Evolutionary conservation across 2,329 filamentous ascomycete species (phyloP), one percentile per base, ranked within the genome.

Genomic region (Raffaelea ambrosiae): DNA sequence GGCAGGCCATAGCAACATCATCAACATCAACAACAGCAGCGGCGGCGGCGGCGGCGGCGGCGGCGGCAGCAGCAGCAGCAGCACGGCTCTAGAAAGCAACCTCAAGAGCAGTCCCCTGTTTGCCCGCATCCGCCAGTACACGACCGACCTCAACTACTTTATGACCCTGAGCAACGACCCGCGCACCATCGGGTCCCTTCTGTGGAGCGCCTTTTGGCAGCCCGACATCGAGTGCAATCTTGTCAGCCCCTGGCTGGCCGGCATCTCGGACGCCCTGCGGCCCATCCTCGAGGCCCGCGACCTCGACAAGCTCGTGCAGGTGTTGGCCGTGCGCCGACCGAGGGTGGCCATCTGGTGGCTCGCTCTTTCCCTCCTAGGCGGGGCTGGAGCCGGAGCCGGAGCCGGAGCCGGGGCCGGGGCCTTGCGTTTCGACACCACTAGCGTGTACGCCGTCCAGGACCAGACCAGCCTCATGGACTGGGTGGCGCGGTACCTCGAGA

Each of bases 131-230:
- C 46, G 49, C 39, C 44, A 50, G 21, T 44, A 46, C 40, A 45
- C 41, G 2, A 23, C n/a, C 16, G 46, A 54, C 21, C 49, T 54
- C 20, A 55, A 46, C 26, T 61, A 61, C 45, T 57, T 61, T 50
- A 61, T 62, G 59, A 61, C 59, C n/a, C 53, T 62, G 33, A 61
- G 59, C 48, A 56, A 59, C 56, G 54, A 59, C n/a, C 56, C 54
- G 13, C 48, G 50, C 20, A 48, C 53, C 20, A 43, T 60, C n/a
- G 58, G 57, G 2, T 53, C 59, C 21, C 53, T 60, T 9, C 38
- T 61, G n/a, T 62, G 59, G 59, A 58, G 58, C 42, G 53, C 61
- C 23, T 62, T 62, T 23, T 62, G 59, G 59, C 57, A 59, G 40
- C 59, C 59, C 8, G 54, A 55, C n/a, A 51, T 62, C 14, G 51